Conservation (phyloP, 768 basidiomycete genomes). For the Dacryopinax spathularia region DNA sequence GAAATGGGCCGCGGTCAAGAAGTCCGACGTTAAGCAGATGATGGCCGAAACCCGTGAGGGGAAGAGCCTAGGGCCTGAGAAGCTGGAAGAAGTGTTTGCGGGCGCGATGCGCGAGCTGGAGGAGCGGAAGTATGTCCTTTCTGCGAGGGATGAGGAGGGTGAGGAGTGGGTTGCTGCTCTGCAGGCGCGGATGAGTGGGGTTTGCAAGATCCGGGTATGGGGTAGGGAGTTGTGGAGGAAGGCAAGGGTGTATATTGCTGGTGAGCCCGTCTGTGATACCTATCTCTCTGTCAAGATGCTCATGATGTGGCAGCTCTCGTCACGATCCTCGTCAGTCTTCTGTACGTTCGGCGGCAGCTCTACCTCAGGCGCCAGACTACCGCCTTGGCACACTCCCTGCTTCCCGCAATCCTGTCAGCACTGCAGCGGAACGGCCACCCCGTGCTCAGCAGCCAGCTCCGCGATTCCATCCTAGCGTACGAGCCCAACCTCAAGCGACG, state of each 20-base stretch:
- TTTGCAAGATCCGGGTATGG: background rate
- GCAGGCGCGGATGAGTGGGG: background rate
- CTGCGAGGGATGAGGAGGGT: background rate
- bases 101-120: background rate
- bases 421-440: background rate
- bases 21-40: background rate
- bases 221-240: background rate
- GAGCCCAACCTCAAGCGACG: slow-evolving; percentile 59
- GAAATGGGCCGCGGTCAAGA: background rate
- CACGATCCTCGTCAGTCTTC: slow-evolving; percentile 21
- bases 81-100: background rate
- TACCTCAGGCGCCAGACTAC: background rate
- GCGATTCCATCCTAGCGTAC: slow-evolving; percentile 70
- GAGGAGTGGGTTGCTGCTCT: background rate
- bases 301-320: slow-evolving; percentile 16
- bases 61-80: background rate
- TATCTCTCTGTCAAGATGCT: slow-evolving; percentile 15
- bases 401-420: background rate
- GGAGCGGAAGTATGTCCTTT: background rate
- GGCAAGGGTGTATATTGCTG: background rate
- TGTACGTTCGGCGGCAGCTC: slow-evolving; percentile 29
- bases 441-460: slow-evolving; percentile 38
- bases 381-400: background rate
- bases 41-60: background rate
- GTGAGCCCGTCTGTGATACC: background rate